Base-by-base conservation (phyloP, 2,329 filamentous ascomycete species). In the Cylindrodendrum hubeiense region DNA sequence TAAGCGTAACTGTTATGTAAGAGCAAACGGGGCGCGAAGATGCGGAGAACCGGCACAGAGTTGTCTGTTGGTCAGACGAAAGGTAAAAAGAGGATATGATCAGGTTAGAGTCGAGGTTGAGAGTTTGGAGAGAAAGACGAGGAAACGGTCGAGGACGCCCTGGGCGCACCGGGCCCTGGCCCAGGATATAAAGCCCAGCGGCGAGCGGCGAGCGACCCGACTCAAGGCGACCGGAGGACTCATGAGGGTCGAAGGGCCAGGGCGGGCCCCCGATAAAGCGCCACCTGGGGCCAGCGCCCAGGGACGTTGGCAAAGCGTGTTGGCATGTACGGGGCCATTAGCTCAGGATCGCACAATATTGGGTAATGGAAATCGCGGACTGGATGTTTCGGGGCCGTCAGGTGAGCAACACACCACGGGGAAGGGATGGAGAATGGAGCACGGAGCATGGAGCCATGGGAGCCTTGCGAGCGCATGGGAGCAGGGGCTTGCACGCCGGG, bases 301-400 rank as follows among this genome's bases (percentile, higher is more conserved):
- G 62, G 63, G 63, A 60, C 59, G 63, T 59, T 57, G 58, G 58
- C 39, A 60, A 65, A 71, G 66, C 61, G 65, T 63, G 65, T 64
- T 74, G 68, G 72, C 66, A 74, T 71, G 71, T 66, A 70, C 73
- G 61, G 70, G 68, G 66, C 47, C 71, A 76, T 76, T 77, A 75
- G 75, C 75, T 76, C 69, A 71, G 69, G 68, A 71, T 69, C 70
- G 71, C 70, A 69, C 71, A 75, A 71, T 71, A 84, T 85, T 84
- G 80, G 75, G 83, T 84, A 85, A 85, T 84, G 72, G 73, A 84
- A 85, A 84, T 79, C 75, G 75, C 77, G 76, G 75, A 78, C 77
- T 81, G 80, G 78, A 76, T 71, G 65, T 73, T 34, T 67, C 69
- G 65, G 65, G 61, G 37, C 63, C 58, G 72, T 75, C 73, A 75